Evolutionary conservation across 352 stramenopile genomes (phyloP), one percentile per base, ranked within the genome.

Genomic region (Globisporangium perplexum): DNA sequence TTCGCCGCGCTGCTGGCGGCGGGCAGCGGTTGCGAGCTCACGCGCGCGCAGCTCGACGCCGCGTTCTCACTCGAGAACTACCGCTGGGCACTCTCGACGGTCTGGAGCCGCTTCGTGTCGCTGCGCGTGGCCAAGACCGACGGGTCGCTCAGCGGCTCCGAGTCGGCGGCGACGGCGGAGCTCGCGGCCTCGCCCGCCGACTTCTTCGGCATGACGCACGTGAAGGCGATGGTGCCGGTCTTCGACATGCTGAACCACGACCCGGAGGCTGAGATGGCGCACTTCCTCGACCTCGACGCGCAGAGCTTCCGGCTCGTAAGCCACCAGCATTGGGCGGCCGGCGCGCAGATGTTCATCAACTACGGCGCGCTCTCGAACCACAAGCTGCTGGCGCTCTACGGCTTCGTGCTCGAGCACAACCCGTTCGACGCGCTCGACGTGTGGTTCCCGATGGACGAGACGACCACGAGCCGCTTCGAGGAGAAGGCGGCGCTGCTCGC

Each of bases 201-300:
- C 23, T 60, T 50, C 3, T 52, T 53, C n/a, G 48, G 55, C 18
- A 74, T 73, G 35, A 54, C 68, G 49, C 60, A 59, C 22, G 66
- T 86, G 50, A 93, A 93, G 60, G 79, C 76, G 4, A 93, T 93
- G 83, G 74, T 88, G 11, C 83, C 83, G 0, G 83, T 93, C 24
- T 93, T 93, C 42, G 83, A 93, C 62, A 91, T 93, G 80, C 66
- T 93, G 48, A 93, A 93, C 62, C 80, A 93, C 60, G 72, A 90
- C 58, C 77, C 80, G 11, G 66, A 76, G 53, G 83, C 78, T 11
- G 74, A 90, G 57, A 84, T 91, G 71, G 75, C 63, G 4, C 83
- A 93, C 61, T 77, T 71, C 26, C 83, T 77, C 57, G 81, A 93
- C 51, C 46, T 66, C 28, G 51, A 68, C 0, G 70, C 62, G 23